Evolutionary conservation across 345 rosid genomes (phyloP).

Genomic region (Hibiscus trionum): DNA sequence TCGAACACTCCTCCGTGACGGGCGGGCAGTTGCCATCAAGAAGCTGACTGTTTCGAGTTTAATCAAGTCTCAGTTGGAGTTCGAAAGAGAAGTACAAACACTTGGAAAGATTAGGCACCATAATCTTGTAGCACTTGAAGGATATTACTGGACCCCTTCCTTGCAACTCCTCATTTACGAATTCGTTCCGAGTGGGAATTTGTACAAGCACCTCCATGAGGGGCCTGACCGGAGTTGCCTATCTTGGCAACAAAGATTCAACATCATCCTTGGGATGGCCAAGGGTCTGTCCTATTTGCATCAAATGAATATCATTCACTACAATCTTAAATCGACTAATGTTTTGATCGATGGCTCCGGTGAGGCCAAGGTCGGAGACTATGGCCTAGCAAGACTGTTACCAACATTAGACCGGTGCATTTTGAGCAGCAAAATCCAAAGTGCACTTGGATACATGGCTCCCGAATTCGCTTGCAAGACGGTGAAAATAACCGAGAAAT

Average conservation of each 20-base stretch:
- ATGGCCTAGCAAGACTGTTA: constrained; percentile 73
- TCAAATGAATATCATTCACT: constrained; percentile 59
- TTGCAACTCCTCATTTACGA: constrained; percentile 84
- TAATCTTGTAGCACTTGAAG: constrained; percentile 73
- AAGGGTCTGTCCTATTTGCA: constrained; percentile 83
- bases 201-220: constrained; percentile 69
- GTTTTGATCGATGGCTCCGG: constrained; percentile 65
- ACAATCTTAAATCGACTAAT: constrained; percentile 87
- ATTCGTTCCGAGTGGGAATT: constrained; percentile 59
- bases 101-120: constrained; percentile 72
- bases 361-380: constrained; percentile 82
- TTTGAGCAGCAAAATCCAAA: constrained; percentile 91
- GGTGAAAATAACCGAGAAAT: constrained; percentile 86
- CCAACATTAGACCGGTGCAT: constrained; percentile 78
- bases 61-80: constrained; percentile 83
- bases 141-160: constrained; percentile 88
- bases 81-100: constrained; percentile 70
- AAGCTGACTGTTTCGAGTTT: constrained; percentile 73
- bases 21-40: constrained; percentile 83
- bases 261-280: constrained; percentile 75
- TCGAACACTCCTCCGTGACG: constrained; percentile 60
- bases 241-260: constrained; percentile 83
- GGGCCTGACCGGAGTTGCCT: constrained; percentile 28
- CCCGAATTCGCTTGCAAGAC: constrained; percentile 96
- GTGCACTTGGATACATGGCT: constrained; percentile 95